Evolutionary conservation across 345 rosid genomes (phyloP).

Genomic region (Salix brachista): DNA sequence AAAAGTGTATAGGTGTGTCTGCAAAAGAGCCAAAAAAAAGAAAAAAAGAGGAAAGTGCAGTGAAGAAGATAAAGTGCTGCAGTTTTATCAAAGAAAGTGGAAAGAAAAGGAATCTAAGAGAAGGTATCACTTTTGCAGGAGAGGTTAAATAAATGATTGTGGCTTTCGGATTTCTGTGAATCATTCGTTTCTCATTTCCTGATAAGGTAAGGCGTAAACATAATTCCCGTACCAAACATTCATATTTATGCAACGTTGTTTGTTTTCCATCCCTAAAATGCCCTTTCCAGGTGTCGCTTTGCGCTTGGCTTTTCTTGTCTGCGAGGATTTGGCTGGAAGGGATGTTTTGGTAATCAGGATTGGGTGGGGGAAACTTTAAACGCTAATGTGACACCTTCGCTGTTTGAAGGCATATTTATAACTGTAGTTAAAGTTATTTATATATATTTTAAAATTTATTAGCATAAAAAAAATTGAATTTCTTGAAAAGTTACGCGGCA

Average conservation of each 20-base stretch:
- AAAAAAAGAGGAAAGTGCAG: not conserved
- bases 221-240: not conserved
- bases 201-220: slow-evolving; percentile 24
- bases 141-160: not conserved
- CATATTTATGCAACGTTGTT: slow-evolving; percentile 18
- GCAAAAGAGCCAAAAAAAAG: not conserved
- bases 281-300: slow-evolving; percentile 19
- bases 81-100: not conserved
- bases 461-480: no score
- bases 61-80: not conserved
- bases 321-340: not conserved
- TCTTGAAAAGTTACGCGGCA: slow-evolving; percentile 6
- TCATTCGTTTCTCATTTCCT: slow-evolving; percentile 16
- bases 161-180: slow-evolving; percentile 25
- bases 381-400: not conserved
- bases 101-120: not conserved
- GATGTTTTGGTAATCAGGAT: not conserved
- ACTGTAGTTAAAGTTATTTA: no score
- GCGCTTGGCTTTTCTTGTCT: no score
- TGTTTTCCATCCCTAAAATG: not conserved
- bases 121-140: not conserved
- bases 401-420: no score
- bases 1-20: not conserved
- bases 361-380: not conserved
- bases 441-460: no score